Conservation (phyloP, 2,329 filamentous ascomycete genomes). For the Colletotrichum plurivorum region DNA sequence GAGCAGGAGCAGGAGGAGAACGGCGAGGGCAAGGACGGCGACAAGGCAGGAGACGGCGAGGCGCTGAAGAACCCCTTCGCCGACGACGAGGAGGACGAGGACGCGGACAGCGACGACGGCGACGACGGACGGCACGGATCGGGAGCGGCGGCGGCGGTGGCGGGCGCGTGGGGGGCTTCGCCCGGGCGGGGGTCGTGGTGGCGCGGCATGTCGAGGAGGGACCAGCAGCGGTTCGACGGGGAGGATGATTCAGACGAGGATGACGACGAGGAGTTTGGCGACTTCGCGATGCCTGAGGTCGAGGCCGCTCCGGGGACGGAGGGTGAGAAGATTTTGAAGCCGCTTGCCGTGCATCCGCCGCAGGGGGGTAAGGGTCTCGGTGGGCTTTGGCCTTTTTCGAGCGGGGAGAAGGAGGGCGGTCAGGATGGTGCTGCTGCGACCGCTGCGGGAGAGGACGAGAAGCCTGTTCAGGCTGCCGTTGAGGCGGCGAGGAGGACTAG, state of each 20-base stretch:
- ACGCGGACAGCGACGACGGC: constrained; percentile 67
- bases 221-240: constrained; percentile 56
- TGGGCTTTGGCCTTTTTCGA: constrained; percentile 70
- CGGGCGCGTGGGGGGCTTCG: constrained; percentile 42
- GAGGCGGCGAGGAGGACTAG: constrained; percentile 70
- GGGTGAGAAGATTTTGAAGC: constrained; percentile 64
- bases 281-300: constrained; percentile 76
- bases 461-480: constrained; percentile 60
- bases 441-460: constrained; percentile 54
- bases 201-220: constrained; percentile 56
- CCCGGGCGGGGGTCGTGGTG: constrained; percentile 62
- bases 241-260: constrained; percentile 64
- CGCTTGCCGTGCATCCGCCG: constrained; percentile 67
- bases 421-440: constrained; percentile 44
- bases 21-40: constrained; percentile 53
- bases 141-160: constrained; percentile 45
- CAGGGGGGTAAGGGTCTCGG: constrained; percentile 56
- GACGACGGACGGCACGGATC: constrained; percentile 54
- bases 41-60: constrained; percentile 40
- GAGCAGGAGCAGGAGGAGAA: constrained; percentile 54
- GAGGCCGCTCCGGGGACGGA: constrained; percentile 49
- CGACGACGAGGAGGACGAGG: constrained; percentile 66
- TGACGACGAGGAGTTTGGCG: constrained; percentile 76
- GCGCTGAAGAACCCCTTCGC: constrained; percentile 67
- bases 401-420: constrained; percentile 51